Evolutionary conservation across 1,139 yeast species (phyloP), one percentile per base, ranked within the genome.

Genomic region (Pichia sp.): DNA sequence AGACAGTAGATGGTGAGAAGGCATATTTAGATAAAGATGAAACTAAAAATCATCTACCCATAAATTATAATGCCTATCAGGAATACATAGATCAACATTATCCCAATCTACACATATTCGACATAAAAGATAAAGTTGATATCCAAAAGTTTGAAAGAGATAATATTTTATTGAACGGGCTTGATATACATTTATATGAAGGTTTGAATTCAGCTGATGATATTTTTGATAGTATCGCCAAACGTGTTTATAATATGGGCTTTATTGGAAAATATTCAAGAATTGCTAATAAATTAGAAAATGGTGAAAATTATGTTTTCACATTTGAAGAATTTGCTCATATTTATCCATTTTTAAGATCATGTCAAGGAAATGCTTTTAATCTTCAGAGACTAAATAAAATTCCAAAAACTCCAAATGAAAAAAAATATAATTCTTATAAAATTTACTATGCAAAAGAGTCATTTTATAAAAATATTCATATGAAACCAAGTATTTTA

Each of bases 281-380:
- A 20, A 30, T 45, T 10, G 48, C 49, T 6, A 22, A 43, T 9
- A n/a, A n/a, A 9, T 23, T 51, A 8, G 52, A 49, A 35, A 10
- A 31, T n/a, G 46, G 47, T 9, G 20, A 27, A 12, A 41, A 42
- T 22, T 49, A 37, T 32, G 30, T 47, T 6, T 43, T 49, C 25
- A 42, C 41, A n/a, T 51, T 45, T 31, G 27, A 37, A n/a, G 47
- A 49, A 22, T 51, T 49, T 40, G 33, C 45, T 22, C 49, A 45
- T 32, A 36, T 51, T 12, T 43, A 41, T 23, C 50, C 51, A 5
- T 51, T 49, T 35, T 35, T 49, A 28, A 47, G 34, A 31, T 36
- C 41, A 22, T 28, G 37, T 24, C 31, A 30, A 10, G 42, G 43
- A 4, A 30, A 40, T 41, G 41, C 40, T 6, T 3, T 9, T 2